Evolutionary conservation across 768 basidiomycete species (phyloP).

Genomic region (Russula emetica): DNA sequence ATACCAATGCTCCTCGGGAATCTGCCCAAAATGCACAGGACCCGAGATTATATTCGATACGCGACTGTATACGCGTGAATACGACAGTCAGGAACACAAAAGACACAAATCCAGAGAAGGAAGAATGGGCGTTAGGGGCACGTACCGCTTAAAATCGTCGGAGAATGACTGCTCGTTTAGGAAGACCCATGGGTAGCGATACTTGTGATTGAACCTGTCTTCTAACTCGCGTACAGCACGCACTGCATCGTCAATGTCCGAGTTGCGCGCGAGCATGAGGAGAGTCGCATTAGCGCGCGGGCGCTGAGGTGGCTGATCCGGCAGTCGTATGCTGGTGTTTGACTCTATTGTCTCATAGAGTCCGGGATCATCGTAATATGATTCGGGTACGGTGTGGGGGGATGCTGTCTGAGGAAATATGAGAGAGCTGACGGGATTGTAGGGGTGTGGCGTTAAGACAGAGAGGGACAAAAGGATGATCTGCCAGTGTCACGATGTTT

Average conservation of each 20-base stretch:
- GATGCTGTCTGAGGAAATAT: not conserved
- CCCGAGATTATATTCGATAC: slow-evolving; percentile 33
- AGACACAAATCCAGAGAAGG: not conserved
- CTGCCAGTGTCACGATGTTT: not conserved
- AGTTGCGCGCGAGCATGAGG: slow-evolving; percentile 59
- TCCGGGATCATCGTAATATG: not conserved
- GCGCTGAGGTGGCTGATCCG: not conserved
- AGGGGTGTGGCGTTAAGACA: not conserved
- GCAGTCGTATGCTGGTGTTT: not conserved
- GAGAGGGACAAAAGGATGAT: not conserved
- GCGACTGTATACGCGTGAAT: slow-evolving; percentile 29
- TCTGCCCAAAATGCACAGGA: slow-evolving; percentile 40
- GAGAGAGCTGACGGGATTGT: not conserved
- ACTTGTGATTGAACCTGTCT: slow-evolving; percentile 78
- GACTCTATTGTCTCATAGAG: not conserved
- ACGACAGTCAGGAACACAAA: not conserved
- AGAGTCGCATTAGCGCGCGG: slow-evolving; percentile 35
- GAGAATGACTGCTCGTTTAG: slow-evolving; percentile 81
- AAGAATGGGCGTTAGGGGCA: not conserved
- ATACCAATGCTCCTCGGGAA: slow-evolving; percentile 45
- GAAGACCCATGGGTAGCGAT: slow-evolving; percentile 83
- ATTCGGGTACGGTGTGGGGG: not conserved
- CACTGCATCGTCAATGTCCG: slow-evolving; percentile 54
- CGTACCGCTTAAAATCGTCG: slow-evolving; percentile 66
- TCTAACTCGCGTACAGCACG: slow-evolving; percentile 73